Conservation (phyloP, 2,329 filamentous ascomycete species). For the Escovopsis sp. region DNA sequence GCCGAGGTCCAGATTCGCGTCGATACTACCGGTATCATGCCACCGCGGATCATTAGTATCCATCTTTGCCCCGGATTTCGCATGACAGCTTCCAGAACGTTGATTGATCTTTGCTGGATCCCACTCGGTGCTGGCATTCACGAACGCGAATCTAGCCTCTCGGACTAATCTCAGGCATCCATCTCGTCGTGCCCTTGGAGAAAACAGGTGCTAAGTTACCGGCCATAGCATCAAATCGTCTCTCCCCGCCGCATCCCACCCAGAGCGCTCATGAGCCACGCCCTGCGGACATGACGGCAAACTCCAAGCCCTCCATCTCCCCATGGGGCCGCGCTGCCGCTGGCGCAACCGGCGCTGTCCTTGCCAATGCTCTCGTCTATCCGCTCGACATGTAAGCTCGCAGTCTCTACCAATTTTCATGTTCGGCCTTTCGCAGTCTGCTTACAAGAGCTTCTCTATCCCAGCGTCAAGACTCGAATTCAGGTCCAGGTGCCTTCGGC, state of each 20-base stretch:
- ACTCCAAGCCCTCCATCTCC: conserved; percentile 59
- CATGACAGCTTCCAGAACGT: too few relatives aligned
- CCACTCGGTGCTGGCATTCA: too few relatives aligned
- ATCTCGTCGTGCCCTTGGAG: too few relatives aligned
- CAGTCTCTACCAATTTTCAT: not conserved
- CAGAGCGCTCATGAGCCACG: not conserved
- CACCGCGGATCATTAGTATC: too few relatives aligned
- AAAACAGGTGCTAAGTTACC: too few relatives aligned
- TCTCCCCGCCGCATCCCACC: not conserved
- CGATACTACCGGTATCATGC: too few relatives aligned
- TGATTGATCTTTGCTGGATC: too few relatives aligned
- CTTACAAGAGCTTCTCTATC: conserved; percentile 1
- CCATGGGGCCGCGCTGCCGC: conserved; percentile 90
- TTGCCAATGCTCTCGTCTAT: conserved; percentile 92
- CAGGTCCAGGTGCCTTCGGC: conserved; percentile 77
- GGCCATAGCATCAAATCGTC: too few relatives aligned
- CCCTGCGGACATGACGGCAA: conserved; percentile 29
- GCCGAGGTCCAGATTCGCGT: too few relatives aligned
- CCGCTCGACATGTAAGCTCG: conserved; percentile 79
- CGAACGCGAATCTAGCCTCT: too few relatives aligned
- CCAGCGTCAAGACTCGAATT: conserved; percentile 84
- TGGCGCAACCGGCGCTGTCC: conserved; percentile 79
- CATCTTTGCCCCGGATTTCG: too few relatives aligned
- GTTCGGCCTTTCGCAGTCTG: not conserved
- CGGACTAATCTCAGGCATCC: too few relatives aligned